Base-by-base conservation (phyloP, 2,329 filamentous ascomycete species). In the Blastomyces parvus region DNA sequence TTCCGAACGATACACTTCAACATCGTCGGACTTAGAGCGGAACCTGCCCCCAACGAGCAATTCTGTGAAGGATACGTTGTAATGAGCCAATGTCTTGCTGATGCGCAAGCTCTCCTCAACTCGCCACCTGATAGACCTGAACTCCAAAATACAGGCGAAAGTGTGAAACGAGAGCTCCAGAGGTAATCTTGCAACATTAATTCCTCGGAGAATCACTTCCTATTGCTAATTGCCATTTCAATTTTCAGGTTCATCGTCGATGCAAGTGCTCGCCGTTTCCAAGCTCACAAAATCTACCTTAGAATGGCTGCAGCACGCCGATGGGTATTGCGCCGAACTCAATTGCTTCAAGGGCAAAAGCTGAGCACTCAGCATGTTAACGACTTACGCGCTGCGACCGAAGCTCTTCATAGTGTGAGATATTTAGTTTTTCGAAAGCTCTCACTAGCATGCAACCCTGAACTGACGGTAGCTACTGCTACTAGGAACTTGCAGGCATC, bases 1-100 rank as follows among this genome's bases (percentile, higher is more conserved):
- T 87, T 84, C 71, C 83, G 84, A 61, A 84, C 83, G 63, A 74
- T 86, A 3, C 82, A 86, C 66, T 73, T 82, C 66, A 83, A 85
- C 70, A 83, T 87, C 63, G 78, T 80, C 38, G 78, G 83, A 65
- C 79, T 84, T 64, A 79, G 80, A 64, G 77, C 79, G 36, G 77
- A 78, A 25, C 78, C 81, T 38, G 77, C 80, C 4, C 75, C 80
- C 50, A 82, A 84, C 61, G 83, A 86, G 66, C 81, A 81, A 71
- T 80, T 83, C 67, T 81, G 84, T 65, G 81, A 85, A 66, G 85
- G 84, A 63, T 86, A 84, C 69, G 77, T 78, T 33, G 73, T 86
- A 33, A 76, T 87, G 50, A 79, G 83, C 62, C 80, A 84, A 68
- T 84, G 83, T 69, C 75, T 79, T 22, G 74, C 74, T 56, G 81